Conservation (phyloP, 805 yeast species). For the Spencermartinsiella europaea region DNA sequence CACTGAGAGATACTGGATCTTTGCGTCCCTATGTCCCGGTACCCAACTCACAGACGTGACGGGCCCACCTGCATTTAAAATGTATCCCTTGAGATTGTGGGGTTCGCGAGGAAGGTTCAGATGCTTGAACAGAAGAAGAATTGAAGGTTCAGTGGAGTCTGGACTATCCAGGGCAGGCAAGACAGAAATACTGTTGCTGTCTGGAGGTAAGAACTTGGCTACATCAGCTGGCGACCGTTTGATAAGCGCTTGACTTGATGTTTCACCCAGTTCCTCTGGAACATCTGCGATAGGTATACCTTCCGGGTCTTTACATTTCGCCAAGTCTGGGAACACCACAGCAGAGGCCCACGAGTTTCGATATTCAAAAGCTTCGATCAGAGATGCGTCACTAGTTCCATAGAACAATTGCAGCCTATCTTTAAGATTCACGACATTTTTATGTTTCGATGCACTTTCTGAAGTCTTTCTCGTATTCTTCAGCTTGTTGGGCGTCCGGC, state of each 20-base stretch:
- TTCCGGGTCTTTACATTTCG: slow-evolving; percentile 1
- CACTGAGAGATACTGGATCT: slow-evolving; percentile 45
- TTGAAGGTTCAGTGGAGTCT: not conserved
- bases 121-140: not conserved
- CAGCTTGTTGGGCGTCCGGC: not conserved
- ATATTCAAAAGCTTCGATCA: slow-evolving; percentile 39
- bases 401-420: slow-evolving; percentile 42
- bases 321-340: slow-evolving; percentile 38
- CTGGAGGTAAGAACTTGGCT: not conserved
- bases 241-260: not conserved
- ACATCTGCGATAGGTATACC: too few relatives aligned
- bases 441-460: not conserved
- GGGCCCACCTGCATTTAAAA: slow-evolving; percentile 47
- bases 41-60: slow-evolving; percentile 53
- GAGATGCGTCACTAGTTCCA: slow-evolving; percentile 45
- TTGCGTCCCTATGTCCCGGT: slow-evolving; percentile 21
- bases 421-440: slow-evolving; percentile 26
- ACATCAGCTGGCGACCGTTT: not conserved
- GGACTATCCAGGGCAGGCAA: not conserved
- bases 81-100: slow-evolving; percentile 27
- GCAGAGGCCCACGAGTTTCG: slow-evolving; percentile 48
- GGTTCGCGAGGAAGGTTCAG: not conserved
- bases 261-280: not conserved
- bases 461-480: slow-evolving; percentile 4
- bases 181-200: not conserved